Evolutionary conservation across 441 rosid species (phyloP).

Genomic region (Brassica balearica): DNA sequence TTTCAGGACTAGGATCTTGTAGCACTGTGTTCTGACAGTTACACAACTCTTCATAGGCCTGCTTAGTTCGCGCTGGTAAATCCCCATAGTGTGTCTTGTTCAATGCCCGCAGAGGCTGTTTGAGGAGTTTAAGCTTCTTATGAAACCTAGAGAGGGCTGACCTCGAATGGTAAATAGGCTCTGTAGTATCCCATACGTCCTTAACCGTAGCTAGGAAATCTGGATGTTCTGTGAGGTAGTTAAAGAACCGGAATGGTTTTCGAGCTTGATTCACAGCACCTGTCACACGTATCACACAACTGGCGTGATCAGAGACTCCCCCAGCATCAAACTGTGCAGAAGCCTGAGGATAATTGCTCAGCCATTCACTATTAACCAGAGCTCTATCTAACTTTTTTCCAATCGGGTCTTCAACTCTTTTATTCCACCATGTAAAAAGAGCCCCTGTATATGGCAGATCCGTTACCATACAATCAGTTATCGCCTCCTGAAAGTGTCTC

Average conservation of each 20-base stretch:
- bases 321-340: neutral
- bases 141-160: no score
- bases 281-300: no score
- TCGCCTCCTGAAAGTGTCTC: neutral
- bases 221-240: neutral
- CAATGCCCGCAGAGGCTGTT: neutral
- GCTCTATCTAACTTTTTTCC: neutral
- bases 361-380: neutral
- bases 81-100: neutral
- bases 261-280: neutral
- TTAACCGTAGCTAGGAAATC: neutral
- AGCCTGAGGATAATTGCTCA: neutral
- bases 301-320: neutral
- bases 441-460: neutral
- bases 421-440: neutral
- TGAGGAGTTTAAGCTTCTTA: no score
- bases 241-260: neutral
- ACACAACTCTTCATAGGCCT: neutral
- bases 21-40: neutral
- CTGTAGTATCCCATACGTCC: neutral
- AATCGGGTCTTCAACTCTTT: neutral
- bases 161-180: neutral
- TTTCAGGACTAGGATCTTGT: neutral
- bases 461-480: neutral
- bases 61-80: neutral